Conservation (phyloP, 495 filamentous ascomycete species). For the Pyronema omphalodes region DNA sequence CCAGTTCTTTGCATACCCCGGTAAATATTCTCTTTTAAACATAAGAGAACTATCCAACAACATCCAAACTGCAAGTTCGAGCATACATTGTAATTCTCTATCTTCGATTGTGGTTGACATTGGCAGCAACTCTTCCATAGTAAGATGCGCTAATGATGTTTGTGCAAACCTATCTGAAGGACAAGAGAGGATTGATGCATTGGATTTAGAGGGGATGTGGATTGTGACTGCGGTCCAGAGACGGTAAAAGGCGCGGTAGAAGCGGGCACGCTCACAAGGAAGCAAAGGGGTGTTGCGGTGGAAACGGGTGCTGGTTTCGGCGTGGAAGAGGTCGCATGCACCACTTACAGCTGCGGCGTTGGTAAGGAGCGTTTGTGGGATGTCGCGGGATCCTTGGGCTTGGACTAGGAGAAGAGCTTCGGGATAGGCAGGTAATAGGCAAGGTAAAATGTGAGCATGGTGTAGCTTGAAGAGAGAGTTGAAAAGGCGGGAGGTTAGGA, state of each 20-base stretch:
- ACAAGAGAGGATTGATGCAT: no score
- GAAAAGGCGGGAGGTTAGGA: no score
- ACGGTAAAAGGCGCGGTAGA: background rate
- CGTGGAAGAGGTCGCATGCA: background rate
- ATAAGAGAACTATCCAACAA: background rate
- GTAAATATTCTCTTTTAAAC: background rate
- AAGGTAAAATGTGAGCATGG: no score
- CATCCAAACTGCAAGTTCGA: background rate
- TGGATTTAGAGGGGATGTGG: no score
- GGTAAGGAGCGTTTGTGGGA: no score
- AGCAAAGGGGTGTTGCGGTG: background rate
- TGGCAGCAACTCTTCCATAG: background rate
- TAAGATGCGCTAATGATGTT: background rate
- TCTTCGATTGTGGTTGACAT: background rate
- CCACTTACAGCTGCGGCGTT: background rate
- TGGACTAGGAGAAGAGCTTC: no score
- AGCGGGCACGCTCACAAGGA: background rate
- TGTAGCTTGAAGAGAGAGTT: no score
- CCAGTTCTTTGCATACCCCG: background rate
- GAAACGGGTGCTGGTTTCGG: background rate
- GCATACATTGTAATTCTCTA: background rate
- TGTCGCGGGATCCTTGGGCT: no score
- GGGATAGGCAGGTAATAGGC: no score
- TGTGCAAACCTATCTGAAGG: no score
- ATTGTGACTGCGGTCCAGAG: background rate